Evolutionary conservation across 192 early-diverging fungal genomes (phyloP).

Genomic region (Podila clonocystis): DNA sequence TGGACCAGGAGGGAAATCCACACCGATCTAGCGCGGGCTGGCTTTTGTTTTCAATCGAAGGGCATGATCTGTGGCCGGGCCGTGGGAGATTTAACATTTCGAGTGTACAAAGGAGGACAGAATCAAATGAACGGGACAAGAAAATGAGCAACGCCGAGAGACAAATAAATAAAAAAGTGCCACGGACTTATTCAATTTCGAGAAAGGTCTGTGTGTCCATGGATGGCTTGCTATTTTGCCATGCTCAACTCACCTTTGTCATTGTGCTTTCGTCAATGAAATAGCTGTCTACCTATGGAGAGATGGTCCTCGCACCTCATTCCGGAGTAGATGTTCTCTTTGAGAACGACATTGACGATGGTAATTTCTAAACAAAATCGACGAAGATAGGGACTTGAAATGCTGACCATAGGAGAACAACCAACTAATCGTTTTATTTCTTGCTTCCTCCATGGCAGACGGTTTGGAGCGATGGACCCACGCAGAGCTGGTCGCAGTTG

Average conservation of each 20-base stretch:
- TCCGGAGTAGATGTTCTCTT: constrained; percentile 47
- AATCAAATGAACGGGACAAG: too few relatives aligned
- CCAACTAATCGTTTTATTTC: neutral
- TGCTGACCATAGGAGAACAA: neutral
- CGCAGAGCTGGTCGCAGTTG: constrained; percentile 38
- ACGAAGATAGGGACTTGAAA: neutral
- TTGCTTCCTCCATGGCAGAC: constrained; percentile 8
- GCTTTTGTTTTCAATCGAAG: too few relatives aligned
- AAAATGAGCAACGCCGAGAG: too few relatives aligned
- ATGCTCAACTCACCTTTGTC: neutral
- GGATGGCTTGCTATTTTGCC: too few relatives aligned
- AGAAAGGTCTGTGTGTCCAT: too few relatives aligned
- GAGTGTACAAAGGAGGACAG: too few relatives aligned
- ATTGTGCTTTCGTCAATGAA: too few relatives aligned
- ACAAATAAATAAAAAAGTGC: neutral
- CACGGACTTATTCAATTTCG: neutral
- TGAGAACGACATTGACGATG: constrained; percentile 47
- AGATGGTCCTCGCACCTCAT: constrained; percentile 36
- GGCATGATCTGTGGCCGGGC: too few relatives aligned
- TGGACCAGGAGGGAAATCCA: too few relatives aligned
- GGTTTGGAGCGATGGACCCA: constrained; percentile 32
- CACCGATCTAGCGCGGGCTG: too few relatives aligned
- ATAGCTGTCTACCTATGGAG: constrained; percentile 43
- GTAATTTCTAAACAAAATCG: constrained; percentile 5
- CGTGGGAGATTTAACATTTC: too few relatives aligned